A percentile compares a stretch with the other conserved stretches of the same genome.
phyloP scores from a whole-genome alignment of 2,329 filamentous ascomycete genomes.

The Phaeoacremonium minimum region DNA sequence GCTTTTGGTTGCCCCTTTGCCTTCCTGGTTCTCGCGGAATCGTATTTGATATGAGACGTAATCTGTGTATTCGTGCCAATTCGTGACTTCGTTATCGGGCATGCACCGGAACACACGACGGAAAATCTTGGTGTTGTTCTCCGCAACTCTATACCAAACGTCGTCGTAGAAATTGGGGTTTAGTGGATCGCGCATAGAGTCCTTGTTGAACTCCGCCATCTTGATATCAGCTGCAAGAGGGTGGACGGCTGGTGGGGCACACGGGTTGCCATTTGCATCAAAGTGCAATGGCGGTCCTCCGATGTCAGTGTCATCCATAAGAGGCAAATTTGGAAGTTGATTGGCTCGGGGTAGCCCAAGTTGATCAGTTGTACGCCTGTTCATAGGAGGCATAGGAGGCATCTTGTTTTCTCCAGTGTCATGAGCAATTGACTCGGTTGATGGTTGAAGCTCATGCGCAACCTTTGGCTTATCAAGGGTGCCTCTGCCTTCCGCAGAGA shows the following conservation, averaged over 20 bases:
- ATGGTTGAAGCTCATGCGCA: slow-evolving; percentile 20
- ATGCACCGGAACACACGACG: slow-evolving; percentile 93
- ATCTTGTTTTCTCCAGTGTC: slow-evolving; percentile 40
- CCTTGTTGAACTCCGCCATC: slow-evolving; percentile 70
- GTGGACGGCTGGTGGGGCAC: slow-evolving; percentile 39
- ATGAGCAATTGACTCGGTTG: slow-evolving; percentile 24
- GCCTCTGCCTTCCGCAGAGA: slow-evolving; percentile 61
- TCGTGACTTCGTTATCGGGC: slow-evolving; percentile 90
- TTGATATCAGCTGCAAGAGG: slow-evolving; percentile 64
- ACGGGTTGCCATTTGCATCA: slow-evolving; percentile 47
- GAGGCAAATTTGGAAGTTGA: slow-evolving; percentile 66
- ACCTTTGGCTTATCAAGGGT: slow-evolving; percentile 48
- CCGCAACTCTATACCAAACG: slow-evolving; percentile 80
- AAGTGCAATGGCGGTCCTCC: slow-evolving; percentile 64
- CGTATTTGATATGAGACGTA: slow-evolving; percentile 72
- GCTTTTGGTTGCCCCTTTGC: slow-evolving; percentile 41
- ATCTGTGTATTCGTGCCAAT: slow-evolving; percentile 90
- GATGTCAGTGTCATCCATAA: slow-evolving; percentile 76
- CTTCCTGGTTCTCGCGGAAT: slow-evolving; percentile 66
- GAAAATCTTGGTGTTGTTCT: slow-evolving; percentile 94
- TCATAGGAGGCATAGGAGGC: slow-evolving; percentile 53
- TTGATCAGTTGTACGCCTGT: slow-evolving; percentile 60
- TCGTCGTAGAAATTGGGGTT: slow-evolving; percentile 79
- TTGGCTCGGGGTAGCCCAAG: slow-evolving; percentile 64
- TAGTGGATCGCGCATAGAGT: slow-evolving; percentile 93